Evolutionary conservation across 1,284 basidiomycete genomes (phyloP).

Genomic region (Tilletia caries): DNA sequence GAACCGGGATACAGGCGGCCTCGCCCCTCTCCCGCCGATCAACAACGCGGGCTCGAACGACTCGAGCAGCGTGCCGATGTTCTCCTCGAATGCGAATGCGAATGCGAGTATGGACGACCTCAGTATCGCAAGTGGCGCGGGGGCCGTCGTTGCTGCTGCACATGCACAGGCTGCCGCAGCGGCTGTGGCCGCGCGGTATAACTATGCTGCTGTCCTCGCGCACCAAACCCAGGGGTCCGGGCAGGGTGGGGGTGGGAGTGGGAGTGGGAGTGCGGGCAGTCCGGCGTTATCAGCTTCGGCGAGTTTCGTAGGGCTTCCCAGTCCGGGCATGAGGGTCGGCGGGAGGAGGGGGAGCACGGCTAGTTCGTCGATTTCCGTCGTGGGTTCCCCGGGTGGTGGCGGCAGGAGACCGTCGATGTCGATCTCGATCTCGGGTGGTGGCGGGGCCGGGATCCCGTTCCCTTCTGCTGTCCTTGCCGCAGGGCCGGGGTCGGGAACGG

Average conservation of each 20-base stretch:
- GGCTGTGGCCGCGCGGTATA: slow-evolving; percentile 1
- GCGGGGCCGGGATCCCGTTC: background rate
- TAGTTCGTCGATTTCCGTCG: background rate
- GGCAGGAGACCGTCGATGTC: background rate
- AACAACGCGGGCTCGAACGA: no score
- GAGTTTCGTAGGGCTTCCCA: background rate
- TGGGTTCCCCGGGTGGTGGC: background rate
- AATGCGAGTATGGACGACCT: slow-evolving; percentile 11
- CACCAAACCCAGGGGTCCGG: no score
- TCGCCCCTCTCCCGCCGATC: no score
- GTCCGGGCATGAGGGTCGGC: background rate
- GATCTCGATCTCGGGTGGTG: no score
- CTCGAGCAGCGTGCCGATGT: no score
- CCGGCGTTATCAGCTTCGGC: background rate
- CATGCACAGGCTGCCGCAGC: no score
- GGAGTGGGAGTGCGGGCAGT: no score
- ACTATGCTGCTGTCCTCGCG: background rate
- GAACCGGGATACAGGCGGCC: no score
- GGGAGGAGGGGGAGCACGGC: background rate
- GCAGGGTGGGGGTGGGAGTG: no score
- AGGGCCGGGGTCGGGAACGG: no score
- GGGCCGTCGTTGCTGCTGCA: background rate
- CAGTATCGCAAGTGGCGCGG: slow-evolving; percentile 5
- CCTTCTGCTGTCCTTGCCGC: background rate
- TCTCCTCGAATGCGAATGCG: background rate